Conservation (phyloP, 352 stramenopile genomes). For the Phytophthora tubulina region DNA sequence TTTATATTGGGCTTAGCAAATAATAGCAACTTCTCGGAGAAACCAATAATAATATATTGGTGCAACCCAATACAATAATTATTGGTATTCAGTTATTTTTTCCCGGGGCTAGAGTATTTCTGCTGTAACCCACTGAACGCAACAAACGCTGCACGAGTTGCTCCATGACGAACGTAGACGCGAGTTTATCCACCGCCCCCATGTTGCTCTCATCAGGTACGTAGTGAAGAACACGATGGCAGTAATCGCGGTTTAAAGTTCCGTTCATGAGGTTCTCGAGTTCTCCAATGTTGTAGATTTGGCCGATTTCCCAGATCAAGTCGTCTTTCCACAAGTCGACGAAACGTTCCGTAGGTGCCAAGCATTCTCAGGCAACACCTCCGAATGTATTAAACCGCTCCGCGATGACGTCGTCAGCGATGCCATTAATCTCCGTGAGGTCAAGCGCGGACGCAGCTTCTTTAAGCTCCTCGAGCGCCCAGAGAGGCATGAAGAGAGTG, state of each 20-base stretch:
- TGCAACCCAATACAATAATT: too few relatives aligned
- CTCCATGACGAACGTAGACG: background rate
- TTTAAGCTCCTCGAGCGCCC: background rate
- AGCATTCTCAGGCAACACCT: background rate
- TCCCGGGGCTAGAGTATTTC: too few relatives aligned
- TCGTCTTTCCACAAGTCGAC: background rate
- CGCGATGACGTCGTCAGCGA: background rate
- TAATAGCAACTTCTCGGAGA: too few relatives aligned
- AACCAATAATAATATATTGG: too few relatives aligned
- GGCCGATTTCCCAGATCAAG: background rate
- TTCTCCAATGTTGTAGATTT: background rate
- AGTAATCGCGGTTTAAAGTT: background rate
- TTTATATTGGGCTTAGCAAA: too few relatives aligned
- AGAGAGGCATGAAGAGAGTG: background rate
- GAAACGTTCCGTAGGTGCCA: background rate
- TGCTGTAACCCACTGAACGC: too few relatives aligned
- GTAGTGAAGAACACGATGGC: background rate
- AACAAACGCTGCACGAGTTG: background rate
- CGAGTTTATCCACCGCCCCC: background rate
- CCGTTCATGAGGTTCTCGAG: background rate
- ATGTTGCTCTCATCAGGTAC: background rate
- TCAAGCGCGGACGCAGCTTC: background rate
- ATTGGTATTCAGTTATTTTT: too few relatives aligned
- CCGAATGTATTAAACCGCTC: conserved; percentile 4
- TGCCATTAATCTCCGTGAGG: too few relatives aligned